Base-by-base conservation (phyloP, 352 stramenopile species). In the Pythium periplocum region DNA sequence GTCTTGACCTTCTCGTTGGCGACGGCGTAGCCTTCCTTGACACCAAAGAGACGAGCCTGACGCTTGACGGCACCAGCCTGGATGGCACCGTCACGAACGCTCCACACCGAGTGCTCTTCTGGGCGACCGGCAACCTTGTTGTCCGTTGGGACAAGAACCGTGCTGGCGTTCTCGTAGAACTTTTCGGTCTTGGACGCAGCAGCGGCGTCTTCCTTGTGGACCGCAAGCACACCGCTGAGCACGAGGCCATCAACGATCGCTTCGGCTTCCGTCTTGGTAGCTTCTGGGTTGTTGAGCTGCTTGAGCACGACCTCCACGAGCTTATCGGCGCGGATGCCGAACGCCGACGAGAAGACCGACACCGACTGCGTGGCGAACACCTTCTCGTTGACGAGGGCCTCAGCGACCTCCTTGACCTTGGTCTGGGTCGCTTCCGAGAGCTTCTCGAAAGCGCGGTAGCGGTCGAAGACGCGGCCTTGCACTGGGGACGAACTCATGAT, bases 11-110 rank as follows among this genome's bases (percentile, higher is more conserved):
- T 61, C 35, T 72, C 62, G 50, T 86, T 83, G 1, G 57, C 69
- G 37, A 73, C 70, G 1, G 61, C 48, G 49, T 82, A 78, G 32
- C 71, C 73, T 62, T 86, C 75, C 49, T 86, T 83, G 42, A 63
- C 61, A n/a, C 61, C 67, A 41, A 86, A 63, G 12, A 83, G 63
- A 0, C 75, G 70, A 11, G 75, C 75, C 62, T 83, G 83, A 45
- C 75, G 75, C 59, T 83, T 86, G 10, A 86, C 53, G 47, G 69
- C 11, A 12, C 34, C 48, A 4, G 59, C 59, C 38, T 54, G 61
- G 11, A 57, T 42, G 0, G 53, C 53, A 43, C 59, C 59, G 6
- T 66, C 53, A 2, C 50, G 41, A 33, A 61, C 31, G 6, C 57
- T 31, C 59, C 59, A 66, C 40, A 65, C 58, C 58, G 41, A 26